Conservation (phyloP, 441 rosid species). For the Daphne laureola region DNA sequence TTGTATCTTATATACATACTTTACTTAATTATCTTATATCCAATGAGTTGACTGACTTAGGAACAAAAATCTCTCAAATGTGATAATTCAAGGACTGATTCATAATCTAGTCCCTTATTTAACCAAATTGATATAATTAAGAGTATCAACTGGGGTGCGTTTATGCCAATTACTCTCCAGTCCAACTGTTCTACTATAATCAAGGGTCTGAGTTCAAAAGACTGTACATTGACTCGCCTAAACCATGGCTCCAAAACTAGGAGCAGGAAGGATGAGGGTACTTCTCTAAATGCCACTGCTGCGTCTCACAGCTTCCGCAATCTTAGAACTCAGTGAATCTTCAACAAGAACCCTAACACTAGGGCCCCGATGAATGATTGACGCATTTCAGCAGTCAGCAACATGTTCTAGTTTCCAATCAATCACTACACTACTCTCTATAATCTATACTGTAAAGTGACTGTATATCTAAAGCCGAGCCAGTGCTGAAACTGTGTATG, state of each 20-base stretch:
- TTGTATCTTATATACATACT: no score
- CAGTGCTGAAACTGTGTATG: conserved; percentile 30
- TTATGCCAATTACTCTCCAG: neutral
- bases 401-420: no score
- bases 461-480: neutral
- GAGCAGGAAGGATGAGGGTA: conserved; percentile 7
- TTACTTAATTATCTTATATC: no score
- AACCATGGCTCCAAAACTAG: conserved; percentile 14
- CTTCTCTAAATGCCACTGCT: conserved; percentile 12
- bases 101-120: no score
- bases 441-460: neutral
- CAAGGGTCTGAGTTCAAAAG: neutral
- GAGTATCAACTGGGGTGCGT: no score
- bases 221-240: conserved; percentile 24
- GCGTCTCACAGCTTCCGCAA: conserved; percentile 13
- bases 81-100: no score
- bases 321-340: conserved; percentile 7
- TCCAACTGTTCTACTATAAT: no score
- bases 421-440: neutral
- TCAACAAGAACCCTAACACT: conserved; percentile 4
- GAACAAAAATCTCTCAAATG: no score
- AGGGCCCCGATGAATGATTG: no score
- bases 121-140: no score
- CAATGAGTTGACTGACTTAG: no score
- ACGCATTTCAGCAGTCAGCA: no score